phyloP scores from a whole-genome alignment of 1,284 basidiomycete species.

The Austropuccinia psidii region DNA sequence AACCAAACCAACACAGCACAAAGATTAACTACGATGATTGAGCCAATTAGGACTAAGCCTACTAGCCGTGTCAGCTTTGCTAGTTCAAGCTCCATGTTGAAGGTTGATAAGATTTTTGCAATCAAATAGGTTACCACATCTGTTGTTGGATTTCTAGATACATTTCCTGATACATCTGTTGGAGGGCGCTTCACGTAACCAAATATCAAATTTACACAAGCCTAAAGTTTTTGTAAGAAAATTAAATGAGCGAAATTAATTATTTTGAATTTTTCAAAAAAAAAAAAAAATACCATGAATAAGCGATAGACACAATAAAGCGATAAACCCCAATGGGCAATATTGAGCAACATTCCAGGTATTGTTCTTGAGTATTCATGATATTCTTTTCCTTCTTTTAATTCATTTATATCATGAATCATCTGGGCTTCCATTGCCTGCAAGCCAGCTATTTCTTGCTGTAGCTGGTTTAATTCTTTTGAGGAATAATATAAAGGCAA shows the following conservation, averaged over 20 bases:
- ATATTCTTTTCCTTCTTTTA: conserved; percentile 45
- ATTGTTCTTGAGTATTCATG: conserved; percentile 45
- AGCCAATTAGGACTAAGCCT: conserved; percentile 48
- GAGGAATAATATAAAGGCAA: neutral
- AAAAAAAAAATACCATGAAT: conserved; percentile 37
- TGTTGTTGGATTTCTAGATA: conserved; percentile 32
- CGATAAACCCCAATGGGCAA: conserved; percentile 47
- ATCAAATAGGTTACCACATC: conserved; percentile 44
- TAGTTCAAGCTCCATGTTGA: conserved; percentile 48
- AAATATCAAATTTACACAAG: conserved; percentile 47
- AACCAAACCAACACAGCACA: conserved; percentile 48
- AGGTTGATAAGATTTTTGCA: conserved; percentile 44
- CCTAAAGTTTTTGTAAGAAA: conserved; percentile 39
- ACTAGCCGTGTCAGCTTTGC: conserved; percentile 48
- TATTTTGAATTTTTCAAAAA: neutral
- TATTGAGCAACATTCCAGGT: conserved; percentile 45
- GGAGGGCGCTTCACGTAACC: conserved; percentile 34
- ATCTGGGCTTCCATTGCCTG: conserved; percentile 48
- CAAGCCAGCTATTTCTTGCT: conserved; percentile 48
- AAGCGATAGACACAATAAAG: conserved; percentile 48
- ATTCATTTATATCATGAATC: conserved; percentile 46
- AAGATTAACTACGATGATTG: conserved; percentile 49
- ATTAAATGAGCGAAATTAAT: neutral
- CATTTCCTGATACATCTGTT: no score
- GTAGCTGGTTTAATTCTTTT: conserved; percentile 45